These are phyloP conservation scores for Pythium chondricola DNA, from an alignment of 352 stramenopile genomes.

Conservation along the genomic window DNA sequence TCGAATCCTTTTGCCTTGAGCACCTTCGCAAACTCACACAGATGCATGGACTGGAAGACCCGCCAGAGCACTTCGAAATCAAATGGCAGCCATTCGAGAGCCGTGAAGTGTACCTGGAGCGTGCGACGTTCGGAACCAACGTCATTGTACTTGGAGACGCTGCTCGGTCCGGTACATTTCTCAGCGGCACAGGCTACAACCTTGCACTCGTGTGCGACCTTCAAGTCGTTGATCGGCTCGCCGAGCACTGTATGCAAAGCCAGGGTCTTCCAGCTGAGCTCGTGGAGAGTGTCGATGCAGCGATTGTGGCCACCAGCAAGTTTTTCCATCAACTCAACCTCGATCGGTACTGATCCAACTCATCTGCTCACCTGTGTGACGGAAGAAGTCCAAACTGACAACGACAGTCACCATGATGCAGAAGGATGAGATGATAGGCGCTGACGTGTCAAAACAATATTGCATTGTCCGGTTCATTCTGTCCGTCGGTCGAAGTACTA, in stretches of 20 bases:
- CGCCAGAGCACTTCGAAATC: conserved; percentile 10
- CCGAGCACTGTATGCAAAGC: not conserved
- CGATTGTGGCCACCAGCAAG: conserved; percentile 16
- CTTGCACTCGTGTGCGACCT: conserved; percentile 19
- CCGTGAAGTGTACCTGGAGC: conserved; percentile 19
- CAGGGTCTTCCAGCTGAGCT: conserved; percentile 1
- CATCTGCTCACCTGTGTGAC: too few relatives aligned
- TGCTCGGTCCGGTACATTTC: conserved; percentile 18
- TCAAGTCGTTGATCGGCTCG: conserved; percentile 13
- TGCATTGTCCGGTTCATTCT: too few relatives aligned
- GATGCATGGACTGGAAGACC: conserved; percentile 9
- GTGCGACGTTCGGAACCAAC: conserved; percentile 16
- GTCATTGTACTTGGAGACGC: conserved; percentile 20
- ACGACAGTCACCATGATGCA: too few relatives aligned
- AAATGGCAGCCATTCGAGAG: conserved; percentile 19
- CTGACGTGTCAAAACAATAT: too few relatives aligned
- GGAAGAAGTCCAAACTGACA: too few relatives aligned
- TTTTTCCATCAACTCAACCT: conserved; percentile 24
- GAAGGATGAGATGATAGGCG: too few relatives aligned
- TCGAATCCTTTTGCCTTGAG: conserved; percentile 12
- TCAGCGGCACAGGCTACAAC: conserved; percentile 26
- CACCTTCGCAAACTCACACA: conserved; percentile 10
- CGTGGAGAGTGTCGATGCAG: conserved; percentile 1
- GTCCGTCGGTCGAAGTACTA: too few relatives aligned
- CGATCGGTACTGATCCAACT: conserved; percentile 15